These are phyloP conservation scores for Madurella mycetomatis DNA, from an alignment of 2,329 filamentous ascomycete genomes.

Conservation along the genomic window DNA sequence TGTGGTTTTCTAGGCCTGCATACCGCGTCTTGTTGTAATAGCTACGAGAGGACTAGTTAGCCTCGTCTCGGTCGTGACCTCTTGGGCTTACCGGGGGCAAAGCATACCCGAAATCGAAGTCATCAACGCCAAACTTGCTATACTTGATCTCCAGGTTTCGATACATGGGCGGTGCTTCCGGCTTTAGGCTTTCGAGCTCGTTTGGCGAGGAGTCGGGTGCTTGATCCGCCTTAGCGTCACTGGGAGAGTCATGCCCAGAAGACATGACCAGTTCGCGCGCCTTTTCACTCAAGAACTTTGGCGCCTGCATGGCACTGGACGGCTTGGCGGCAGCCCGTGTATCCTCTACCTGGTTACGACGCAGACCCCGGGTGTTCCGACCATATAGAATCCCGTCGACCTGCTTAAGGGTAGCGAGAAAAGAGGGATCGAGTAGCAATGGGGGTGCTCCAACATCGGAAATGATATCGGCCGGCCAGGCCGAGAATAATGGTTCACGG, in stretches of 20 bases:
- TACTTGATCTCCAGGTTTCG: conserved; percentile 97
- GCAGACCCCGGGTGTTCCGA: conserved; percentile 66
- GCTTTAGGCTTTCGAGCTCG: conserved; percentile 68
- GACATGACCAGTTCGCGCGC: conserved; percentile 62
- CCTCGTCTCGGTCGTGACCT: background rate
- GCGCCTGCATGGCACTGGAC: conserved; percentile 63
- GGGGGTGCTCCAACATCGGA: conserved; percentile 85
- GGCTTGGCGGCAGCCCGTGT: conserved; percentile 61
- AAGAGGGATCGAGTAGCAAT: conserved; percentile 64
- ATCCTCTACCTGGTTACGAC: conserved; percentile 79
- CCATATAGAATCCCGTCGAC: conserved; percentile 75
- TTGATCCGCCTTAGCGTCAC: conserved; percentile 49
- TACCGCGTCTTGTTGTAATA: conserved; percentile 93
- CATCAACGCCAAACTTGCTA: conserved; percentile 97
- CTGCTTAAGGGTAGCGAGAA: conserved; percentile 63
- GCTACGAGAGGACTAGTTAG: conserved; percentile 32
- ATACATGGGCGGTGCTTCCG: conserved; percentile 84
- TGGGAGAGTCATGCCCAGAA: conserved; percentile 36
- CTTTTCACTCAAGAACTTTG: conserved; percentile 94
- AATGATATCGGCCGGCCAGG: conserved; percentile 79
- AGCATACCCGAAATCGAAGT: conserved; percentile 89
- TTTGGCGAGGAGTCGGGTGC: conserved; percentile 55
- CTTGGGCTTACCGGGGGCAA: too few species aligned
- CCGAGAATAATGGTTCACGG: conserved; percentile 77
- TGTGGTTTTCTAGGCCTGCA: conserved; percentile 92